phyloP scores from a whole-genome alignment of 768 basidiomycete species.

The Mycena crocata region DNA sequence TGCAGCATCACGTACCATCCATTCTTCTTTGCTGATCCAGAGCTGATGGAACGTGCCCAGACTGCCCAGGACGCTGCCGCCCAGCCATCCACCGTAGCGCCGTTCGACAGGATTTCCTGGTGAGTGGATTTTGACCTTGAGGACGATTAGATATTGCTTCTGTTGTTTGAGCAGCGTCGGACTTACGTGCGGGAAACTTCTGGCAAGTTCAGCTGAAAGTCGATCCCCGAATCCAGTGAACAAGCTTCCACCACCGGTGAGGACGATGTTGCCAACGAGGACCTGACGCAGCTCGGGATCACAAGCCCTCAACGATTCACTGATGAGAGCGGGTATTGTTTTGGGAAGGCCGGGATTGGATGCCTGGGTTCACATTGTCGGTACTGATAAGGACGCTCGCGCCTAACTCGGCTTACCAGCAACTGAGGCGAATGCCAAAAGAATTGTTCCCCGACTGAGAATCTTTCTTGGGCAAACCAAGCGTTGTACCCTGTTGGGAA shows the following conservation, averaged over 20 bases:
- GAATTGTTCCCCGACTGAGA: slow-evolving; percentile 87
- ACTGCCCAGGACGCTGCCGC: slow-evolving; percentile 94
- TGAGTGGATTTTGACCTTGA: slow-evolving; percentile 90
- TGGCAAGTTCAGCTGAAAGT: slow-evolving; percentile 77
- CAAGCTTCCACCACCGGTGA: slow-evolving; percentile 93
- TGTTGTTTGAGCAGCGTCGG: background rate
- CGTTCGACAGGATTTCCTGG: slow-evolving; percentile 92
- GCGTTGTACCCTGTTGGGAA: slow-evolving; percentile 94
- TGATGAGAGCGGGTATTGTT: slow-evolving; percentile 80
- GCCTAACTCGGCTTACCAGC: slow-evolving; percentile 51
- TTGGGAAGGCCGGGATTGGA: slow-evolving; percentile 79
- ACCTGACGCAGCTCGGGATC: slow-evolving; percentile 93
- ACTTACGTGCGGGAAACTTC: slow-evolving; percentile 84
- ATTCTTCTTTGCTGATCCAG: slow-evolving; percentile 95
- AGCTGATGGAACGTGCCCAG: slow-evolving; percentile 98
- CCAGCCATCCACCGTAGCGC: slow-evolving; percentile 93
- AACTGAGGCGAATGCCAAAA: slow-evolving; percentile 79
- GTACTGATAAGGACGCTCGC: background rate
- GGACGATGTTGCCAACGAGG: slow-evolving; percentile 92
- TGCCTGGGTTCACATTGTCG: slow-evolving; percentile 43
- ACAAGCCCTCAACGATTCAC: slow-evolving; percentile 82
- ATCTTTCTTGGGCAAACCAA: slow-evolving; percentile 86
- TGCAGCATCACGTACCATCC: slow-evolving; percentile 78
- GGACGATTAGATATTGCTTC: slow-evolving; percentile 31
- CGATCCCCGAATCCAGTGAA: slow-evolving; percentile 90